phyloP scores from a whole-genome alignment of 164 flowering plant genomes.

The Tetrastigma voinierianum region DNA sequence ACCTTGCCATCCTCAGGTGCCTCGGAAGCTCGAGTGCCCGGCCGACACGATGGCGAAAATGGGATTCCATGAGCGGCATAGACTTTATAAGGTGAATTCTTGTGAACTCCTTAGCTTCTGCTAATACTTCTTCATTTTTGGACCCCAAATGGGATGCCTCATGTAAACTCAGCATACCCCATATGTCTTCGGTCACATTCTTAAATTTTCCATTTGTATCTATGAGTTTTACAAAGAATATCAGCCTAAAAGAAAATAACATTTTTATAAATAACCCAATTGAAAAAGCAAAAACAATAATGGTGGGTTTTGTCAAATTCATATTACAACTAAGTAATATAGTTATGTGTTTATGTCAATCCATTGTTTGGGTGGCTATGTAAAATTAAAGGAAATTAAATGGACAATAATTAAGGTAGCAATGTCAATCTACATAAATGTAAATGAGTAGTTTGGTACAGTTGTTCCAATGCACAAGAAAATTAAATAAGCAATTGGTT shows the following conservation, averaged over 20 bases:
- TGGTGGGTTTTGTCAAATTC: slow-evolving; percentile 15
- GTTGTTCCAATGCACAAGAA: too few species aligned
- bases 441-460: too few species aligned
- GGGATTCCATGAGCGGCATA: neutral
- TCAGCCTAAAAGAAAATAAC: neutral
- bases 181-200: slow-evolving; percentile 15
- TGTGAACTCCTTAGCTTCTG: slow-evolving; percentile 24
- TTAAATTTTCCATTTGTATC: slow-evolving; percentile 18
- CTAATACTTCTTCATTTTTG: slow-evolving; percentile 18
- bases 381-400: too few species aligned
- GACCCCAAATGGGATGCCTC: slow-evolving; percentile 31
- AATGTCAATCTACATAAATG: too few species aligned
- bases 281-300: neutral
- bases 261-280: neutral
- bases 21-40: slow-evolving; percentile 25
- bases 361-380: too few species aligned
- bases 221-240: slow-evolving; percentile 23
- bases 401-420: too few species aligned
- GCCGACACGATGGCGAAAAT: neutral
- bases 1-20: slow-evolving; percentile 24
- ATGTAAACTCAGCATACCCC: slow-evolving; percentile 30
- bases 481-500: too few species aligned
- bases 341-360: too few species aligned
- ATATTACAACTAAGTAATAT: too few species aligned
- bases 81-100: slow-evolving; percentile 10